These are phyloP conservation scores for Cytospora piceicola DNA, from an alignment of 2,329 filamentous ascomycete species.

Conservation along the genomic window DNA sequence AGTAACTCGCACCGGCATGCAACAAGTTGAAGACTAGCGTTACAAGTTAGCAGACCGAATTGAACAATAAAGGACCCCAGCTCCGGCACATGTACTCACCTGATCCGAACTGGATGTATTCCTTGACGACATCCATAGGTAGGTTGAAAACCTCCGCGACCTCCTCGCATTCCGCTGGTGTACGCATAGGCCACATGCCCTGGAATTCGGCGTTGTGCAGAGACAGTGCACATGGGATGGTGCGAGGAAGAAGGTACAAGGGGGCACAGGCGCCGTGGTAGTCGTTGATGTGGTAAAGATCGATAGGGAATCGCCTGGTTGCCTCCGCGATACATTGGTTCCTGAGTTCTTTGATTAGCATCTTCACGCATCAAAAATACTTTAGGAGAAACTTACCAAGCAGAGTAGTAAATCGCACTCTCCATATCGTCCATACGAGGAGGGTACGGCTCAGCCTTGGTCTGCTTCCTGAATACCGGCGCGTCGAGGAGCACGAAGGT, in stretches of 20 bases:
- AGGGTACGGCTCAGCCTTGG: constrained; percentile 64
- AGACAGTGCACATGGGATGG: constrained; percentile 63
- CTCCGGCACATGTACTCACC: constrained; percentile 11
- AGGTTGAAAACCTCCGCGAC: constrained; percentile 68
- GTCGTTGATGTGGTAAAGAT: constrained; percentile 46
- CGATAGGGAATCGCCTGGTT: constrained; percentile 58
- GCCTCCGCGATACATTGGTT: constrained; percentile 70
- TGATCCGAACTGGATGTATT: constrained; percentile 68
- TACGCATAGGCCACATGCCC: constrained; percentile 68
- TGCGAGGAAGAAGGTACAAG: constrained; percentile 63
- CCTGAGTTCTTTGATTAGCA: constrained; percentile 56
- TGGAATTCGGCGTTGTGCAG: constrained; percentile 72
- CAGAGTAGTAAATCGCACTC: constrained; percentile 70
- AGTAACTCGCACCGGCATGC: constrained; percentile 68
- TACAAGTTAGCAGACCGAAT: constrained; percentile 60
- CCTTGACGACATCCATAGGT: constrained; percentile 55
- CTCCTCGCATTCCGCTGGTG: constrained; percentile 61
- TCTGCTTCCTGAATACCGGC: constrained; percentile 68
- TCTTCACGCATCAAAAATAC: not conserved
- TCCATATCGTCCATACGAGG: constrained; percentile 70
- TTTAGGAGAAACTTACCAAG: constrained; percentile 50
- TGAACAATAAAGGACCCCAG: constrained; percentile 56
- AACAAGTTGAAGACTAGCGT: constrained; percentile 64
- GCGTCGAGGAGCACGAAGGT: constrained; percentile 71
- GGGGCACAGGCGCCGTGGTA: constrained; percentile 54